These are phyloP conservation scores for Lecanicillium sp. DNA, from an alignment of 2,329 filamentous ascomycete genomes.

Conservation along the genomic window DNA sequence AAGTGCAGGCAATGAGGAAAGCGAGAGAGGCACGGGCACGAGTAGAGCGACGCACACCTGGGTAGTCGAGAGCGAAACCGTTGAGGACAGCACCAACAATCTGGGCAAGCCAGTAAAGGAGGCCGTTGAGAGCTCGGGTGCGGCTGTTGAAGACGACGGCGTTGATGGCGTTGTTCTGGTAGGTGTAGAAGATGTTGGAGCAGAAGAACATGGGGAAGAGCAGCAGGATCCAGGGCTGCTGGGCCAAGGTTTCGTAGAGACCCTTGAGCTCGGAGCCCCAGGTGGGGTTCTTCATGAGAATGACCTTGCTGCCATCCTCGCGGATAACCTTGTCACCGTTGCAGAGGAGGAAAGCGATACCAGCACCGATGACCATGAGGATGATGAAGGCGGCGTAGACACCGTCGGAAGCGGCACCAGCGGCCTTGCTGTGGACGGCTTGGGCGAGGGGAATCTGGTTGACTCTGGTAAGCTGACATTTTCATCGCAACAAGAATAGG, in stretches of 20 bases:
- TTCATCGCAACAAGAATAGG: not conserved
- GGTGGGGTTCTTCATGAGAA: conserved; percentile 85
- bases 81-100: conserved; percentile 46
- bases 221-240: conserved; percentile 57
- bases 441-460: conserved; percentile 61
- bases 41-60: conserved; percentile 34
- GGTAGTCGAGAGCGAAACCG: conserved; percentile 38
- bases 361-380: conserved; percentile 68
- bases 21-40: conserved; percentile 42
- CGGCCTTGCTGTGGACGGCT: conserved; percentile 51
- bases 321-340: conserved; percentile 69
- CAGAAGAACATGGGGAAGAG: conserved; percentile 48
- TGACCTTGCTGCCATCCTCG: conserved; percentile 70
- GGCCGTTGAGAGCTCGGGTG: conserved; percentile 48
- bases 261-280: conserved; percentile 70
- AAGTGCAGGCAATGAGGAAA: conserved; percentile 41
- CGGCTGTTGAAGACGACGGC: conserved; percentile 48
- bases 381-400: conserved; percentile 87
- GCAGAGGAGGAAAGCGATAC: conserved; percentile 62
- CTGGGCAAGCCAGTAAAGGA: conserved; percentile 51
- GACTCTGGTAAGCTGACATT: not conserved
- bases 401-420: conserved; percentile 57
- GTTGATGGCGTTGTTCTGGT: conserved; percentile 52
- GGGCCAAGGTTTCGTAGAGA: conserved; percentile 60
- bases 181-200: conserved; percentile 51